Evolutionary conservation across 441 rosid genomes (phyloP), one percentile per base, ranked within the genome.

Genomic region (Jatropha podagrica): DNA sequence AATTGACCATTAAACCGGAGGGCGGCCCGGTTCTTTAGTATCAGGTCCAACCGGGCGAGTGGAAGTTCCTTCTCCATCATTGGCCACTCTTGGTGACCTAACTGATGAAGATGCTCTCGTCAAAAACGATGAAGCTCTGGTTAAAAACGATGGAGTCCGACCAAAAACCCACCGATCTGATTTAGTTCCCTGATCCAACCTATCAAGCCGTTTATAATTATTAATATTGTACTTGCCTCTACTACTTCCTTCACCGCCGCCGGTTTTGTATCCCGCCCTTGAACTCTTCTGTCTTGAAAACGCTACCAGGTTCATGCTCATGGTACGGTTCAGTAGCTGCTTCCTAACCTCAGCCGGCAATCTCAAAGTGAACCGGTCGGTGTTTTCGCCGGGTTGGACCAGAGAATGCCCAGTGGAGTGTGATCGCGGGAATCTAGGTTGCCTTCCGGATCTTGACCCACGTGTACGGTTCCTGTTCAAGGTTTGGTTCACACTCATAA

Each of bases 321-420:
- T 63, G 58, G 81, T 71, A 76, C 91, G 86, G 75, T 77, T 85
- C 83, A 86, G 83, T 67, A 96, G 66, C 58, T 85, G 90, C 77
- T 88, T 88, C 71, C 99, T 83, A 15, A 94, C 90, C 37, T 91
- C 96, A 38, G 51, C 92, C 7, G 97, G 97, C 52, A 96, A 81
- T 65, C 91, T 83, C 69, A 94, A 79, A 37, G 97, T 96, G 87
- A 92, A 96, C 79, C 98, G 91, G 10, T 94, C 97, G 0, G 89
- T 86, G 71, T 87, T 87, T 51, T 91, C 92, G 2, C 99, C 96
- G 8, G 97, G 96, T 67, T 87, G 99, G 73, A 96, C 82, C 76
- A 91, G 74, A 15, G 96, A 94, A 70, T 96, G 98, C 1, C 99
- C 98, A 11, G 97, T 94, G 4, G 99, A 89, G 74, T 96, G 97